Evolutionary conservation across 2,329 filamentous ascomycete genomes (phyloP).

Genomic region (Alternaria sp.): DNA sequence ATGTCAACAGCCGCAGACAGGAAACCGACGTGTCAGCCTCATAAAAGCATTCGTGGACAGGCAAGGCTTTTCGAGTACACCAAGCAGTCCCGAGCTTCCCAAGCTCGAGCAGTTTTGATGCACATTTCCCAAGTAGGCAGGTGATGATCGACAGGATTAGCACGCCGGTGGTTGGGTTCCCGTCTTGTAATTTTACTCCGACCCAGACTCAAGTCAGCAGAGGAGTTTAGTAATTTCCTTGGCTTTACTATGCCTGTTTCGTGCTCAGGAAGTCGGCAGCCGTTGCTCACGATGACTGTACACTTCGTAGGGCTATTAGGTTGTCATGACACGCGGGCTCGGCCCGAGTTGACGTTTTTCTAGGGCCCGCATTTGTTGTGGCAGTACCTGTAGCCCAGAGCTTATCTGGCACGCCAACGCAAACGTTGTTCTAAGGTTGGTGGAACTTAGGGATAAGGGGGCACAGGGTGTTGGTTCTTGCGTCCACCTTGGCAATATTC

Average conservation of each 20-base stretch:
- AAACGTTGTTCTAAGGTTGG: neutral
- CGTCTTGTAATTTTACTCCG: neutral
- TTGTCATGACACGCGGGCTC: neutral
- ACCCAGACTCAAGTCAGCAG: neutral
- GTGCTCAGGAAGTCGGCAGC: neutral
- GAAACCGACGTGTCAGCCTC: neutral
- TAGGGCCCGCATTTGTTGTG: neutral
- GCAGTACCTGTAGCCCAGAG: neutral
- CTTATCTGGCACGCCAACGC: neutral
- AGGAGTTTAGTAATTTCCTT: neutral
- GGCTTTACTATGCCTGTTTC: neutral
- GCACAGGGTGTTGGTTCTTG: neutral
- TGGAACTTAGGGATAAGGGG: neutral
- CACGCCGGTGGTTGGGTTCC: neutral
- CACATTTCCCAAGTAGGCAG: constrained; percentile 1
- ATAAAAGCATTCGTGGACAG: neutral
- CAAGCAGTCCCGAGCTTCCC: neutral
- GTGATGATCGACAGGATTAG: neutral
- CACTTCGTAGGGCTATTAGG: neutral
- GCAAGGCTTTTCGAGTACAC: neutral
- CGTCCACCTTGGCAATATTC: neutral
- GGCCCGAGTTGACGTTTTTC: neutral
- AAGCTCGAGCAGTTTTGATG: neutral
- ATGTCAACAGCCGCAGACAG: neutral
- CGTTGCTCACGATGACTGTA: neutral